Conservation (phyloP, 106 monocot species). For the Cymbidium sinense region DNA sequence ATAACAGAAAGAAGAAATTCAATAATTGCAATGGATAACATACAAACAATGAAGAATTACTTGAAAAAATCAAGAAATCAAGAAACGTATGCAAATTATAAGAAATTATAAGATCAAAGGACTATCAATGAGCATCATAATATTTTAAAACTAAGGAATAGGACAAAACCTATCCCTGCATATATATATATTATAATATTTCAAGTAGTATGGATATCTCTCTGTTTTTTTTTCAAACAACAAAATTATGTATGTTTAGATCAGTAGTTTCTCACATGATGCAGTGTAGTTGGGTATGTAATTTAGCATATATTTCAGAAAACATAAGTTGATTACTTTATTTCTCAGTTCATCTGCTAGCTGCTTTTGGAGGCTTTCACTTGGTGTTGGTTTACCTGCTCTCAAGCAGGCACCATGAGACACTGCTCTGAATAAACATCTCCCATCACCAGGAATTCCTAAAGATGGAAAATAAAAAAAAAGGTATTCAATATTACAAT, state of each 20-base stretch:
- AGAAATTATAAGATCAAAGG: not conserved
- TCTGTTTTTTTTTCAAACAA: not conserved
- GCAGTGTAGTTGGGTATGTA: not conserved
- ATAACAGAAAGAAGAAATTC: not conserved
- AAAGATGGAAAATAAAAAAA: conserved; percentile 7
- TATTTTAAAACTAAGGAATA: not conserved
- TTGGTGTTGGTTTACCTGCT: conserved; percentile 49
- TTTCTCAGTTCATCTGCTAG: conserved; percentile 69
- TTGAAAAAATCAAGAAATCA: not conserved
- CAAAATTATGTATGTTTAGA: not conserved
- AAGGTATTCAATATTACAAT: not conserved
- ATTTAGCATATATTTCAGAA: not conserved
- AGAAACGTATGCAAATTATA: not conserved
- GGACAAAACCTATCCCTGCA: not conserved
- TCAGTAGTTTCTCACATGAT: not conserved
- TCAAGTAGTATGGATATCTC: not conserved
- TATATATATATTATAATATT: not conserved
- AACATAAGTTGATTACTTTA: conserved; percentile 31
- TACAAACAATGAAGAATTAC: not conserved
- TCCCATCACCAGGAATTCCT: conserved; percentile 68
- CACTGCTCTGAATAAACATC: conserved; percentile 69
- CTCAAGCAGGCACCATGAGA: conserved; percentile 55
- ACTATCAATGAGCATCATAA: too few relatives aligned
- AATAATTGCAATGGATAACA: not conserved
- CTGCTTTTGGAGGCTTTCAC: conserved; percentile 54